phyloP scores from a whole-genome alignment of 345 rosid genomes.

The Geranium brycei region DNA sequence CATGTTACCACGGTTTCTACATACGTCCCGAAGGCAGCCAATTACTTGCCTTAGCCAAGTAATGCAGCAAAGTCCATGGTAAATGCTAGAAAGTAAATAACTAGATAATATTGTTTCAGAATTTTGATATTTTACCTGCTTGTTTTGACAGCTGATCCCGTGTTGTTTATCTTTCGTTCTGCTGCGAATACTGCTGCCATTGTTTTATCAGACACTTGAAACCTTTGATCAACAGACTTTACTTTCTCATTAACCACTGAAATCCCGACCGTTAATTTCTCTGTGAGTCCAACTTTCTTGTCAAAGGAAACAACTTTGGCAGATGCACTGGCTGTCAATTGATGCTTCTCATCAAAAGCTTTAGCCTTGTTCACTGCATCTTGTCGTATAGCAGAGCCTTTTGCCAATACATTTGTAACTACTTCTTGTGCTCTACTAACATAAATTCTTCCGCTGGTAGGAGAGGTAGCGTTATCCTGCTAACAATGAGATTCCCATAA shows the following conservation, averaged over 20 bases:
- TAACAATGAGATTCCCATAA: slow-evolving; percentile 11
- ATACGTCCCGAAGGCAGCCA: neutral
- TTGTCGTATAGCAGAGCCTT: slow-evolving; percentile 78
- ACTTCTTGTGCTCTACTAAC: slow-evolving; percentile 81
- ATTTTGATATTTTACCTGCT: slow-evolving; percentile 45
- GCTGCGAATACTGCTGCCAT: slow-evolving; percentile 98
- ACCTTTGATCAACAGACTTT: slow-evolving; percentile 84
- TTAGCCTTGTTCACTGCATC: slow-evolving; percentile 92
- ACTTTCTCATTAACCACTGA: slow-evolving; percentile 87
- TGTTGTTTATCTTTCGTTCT: slow-evolving; percentile 77
- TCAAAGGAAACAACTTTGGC: slow-evolving; percentile 79
- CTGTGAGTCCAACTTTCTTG: slow-evolving; percentile 64
- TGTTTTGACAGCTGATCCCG: slow-evolving; percentile 93
- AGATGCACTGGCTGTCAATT: slow-evolving; percentile 71
- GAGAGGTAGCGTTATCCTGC: slow-evolving; percentile 36
- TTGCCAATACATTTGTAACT: slow-evolving; percentile 61
- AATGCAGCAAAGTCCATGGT: neutral
- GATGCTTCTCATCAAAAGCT: slow-evolving; percentile 87
- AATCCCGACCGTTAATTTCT: slow-evolving; percentile 72
- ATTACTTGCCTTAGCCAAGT: neutral
- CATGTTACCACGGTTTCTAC: no score
- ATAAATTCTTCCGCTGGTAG: slow-evolving; percentile 53
- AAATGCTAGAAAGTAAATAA: neutral
- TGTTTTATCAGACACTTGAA: slow-evolving; percentile 88
- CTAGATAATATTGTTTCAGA: slow-evolving; percentile 5